Evolutionary conservation across 495 filamentous ascomycete genomes (phyloP), one percentile per base, ranked within the genome.

Genomic region (Lentithecium fluviatile): DNA sequence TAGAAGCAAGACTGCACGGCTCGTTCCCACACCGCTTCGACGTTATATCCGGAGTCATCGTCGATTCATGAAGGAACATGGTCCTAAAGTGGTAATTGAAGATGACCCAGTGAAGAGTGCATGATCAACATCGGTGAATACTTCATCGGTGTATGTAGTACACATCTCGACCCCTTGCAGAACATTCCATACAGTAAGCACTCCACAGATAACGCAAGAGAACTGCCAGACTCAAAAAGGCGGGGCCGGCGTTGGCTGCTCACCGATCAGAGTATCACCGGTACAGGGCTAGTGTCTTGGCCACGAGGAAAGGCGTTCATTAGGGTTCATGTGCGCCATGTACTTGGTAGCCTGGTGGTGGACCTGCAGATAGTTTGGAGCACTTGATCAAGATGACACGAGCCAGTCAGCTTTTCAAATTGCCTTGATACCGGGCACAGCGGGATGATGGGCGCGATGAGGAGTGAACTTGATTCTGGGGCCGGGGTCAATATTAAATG

Each of bases 371-470:
- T 13, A 34, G 6, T 43, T 24, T 40, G 2, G n/a, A 17, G 49
- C 59, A 62, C 59, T 62, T 62, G 59, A 62, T 45, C 52, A 55
- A 51, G 59, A 51, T 62, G 59, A 62, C 59, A 62, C 52, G 59
- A 62, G 20, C 43, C 51, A 56, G 59, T 62, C 50, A 62, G 59
- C 59, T 47, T 29, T 20, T 11, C 37, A 37, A 26, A 54, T 13
- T 61, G 56, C 15, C 17, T 17, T 17, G 12, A 15, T 10, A 23
- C 15, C 29, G 10, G 29, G 3, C 29, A 32, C 29, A 10, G 29
- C 29, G 29, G 29, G 10, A 32, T 32, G 29, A 3, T 32, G 29
- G 29, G 29, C 29, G 29, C 29, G 10, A 4, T 32, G 29, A 32
- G 10, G 3, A 10, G 29, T 4, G 29, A 43, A 43, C 40, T 13